Base-by-base conservation (phyloP, 495 filamentous ascomycete genomes). In the Penicillium ucsense region DNA sequence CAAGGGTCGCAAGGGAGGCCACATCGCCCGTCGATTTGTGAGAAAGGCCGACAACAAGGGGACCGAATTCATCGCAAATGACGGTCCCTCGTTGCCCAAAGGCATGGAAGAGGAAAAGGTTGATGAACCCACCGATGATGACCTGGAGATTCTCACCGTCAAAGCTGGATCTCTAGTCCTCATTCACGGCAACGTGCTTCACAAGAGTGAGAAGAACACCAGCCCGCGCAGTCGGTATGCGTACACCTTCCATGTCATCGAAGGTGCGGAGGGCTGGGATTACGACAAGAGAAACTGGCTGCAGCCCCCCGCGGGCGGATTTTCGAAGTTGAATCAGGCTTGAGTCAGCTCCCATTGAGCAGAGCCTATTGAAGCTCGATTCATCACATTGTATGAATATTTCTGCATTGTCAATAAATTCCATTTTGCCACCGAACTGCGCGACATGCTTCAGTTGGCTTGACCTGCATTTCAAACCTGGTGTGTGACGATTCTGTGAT, bases 231-330 rank as follows among this genome's bases (percentile, higher is more conserved):
- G 89, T 47, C 78, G 92, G 57, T 94, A 88, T 62, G 95, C 95
- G 28, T 98, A 98, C 67, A 98, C 94, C 0, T 98, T 96, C 57
- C 92, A 98, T 72, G 77, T 95, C 36, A 97, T 97, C 60, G 92
- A 97, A 65, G 87, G 88, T 0, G 82, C 86, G 42, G 77, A 83
- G 36, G 68, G 69, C 12, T 74, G 67, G 69, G 68, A 68, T 35
- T 98, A 95, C 65, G 94, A 97, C 68, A 75, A 74, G 67, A 70
- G 73, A 62, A 98, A 98, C 63, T 98, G 92, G 92, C 57, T 98
- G 60, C 90, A 95, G 71, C 89, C 89, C 40, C 79, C 87, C 2
- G 65, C 73, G 46, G 77, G 76, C 43, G 90, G 87, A 0, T 94
- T 96, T 52, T 84, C 85, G 3, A 83, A 56, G 64, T 55, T 94